Evolutionary conservation across 192 early-diverging fungal genomes (phyloP).

Genomic region (Coemansia sp.): DNA sequence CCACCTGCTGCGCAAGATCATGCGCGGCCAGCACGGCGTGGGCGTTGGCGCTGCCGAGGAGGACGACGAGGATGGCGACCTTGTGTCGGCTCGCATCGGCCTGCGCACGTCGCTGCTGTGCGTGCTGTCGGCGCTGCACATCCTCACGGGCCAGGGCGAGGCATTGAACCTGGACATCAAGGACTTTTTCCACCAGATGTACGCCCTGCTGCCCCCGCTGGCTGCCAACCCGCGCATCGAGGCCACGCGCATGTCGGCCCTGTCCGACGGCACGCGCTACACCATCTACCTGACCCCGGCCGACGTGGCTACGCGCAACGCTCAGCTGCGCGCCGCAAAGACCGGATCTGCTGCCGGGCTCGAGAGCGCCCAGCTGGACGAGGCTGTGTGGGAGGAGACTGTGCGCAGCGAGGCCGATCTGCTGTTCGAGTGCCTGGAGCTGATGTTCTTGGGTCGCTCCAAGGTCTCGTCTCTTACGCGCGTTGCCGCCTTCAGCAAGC

Average conservation of each 20-base stretch:
- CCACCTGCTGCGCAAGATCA: slow-evolving; percentile 78
- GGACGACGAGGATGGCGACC: slow-evolving; percentile 16
- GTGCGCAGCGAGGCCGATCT: slow-evolving; percentile 76
- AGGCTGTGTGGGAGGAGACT: slow-evolving; percentile 51
- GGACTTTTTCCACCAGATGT: slow-evolving; percentile 88
- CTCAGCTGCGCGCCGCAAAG: slow-evolving; percentile 11
- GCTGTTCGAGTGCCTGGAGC: slow-evolving; percentile 78
- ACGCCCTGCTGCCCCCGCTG: slow-evolving; percentile 72
- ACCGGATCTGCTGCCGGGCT: neutral
- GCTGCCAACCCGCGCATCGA: slow-evolving; percentile 67
- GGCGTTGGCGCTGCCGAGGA: slow-evolving; percentile 49
- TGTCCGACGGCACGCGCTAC: slow-evolving; percentile 50
- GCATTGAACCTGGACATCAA: slow-evolving; percentile 89
- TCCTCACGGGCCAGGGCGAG: slow-evolving; percentile 90
- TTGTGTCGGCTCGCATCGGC: slow-evolving; percentile 45
- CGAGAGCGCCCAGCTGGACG: slow-evolving; percentile 30
- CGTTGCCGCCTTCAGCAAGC: slow-evolving; percentile 87
- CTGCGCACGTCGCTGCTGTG: slow-evolving; percentile 80
- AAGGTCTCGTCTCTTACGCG: slow-evolving; percentile 76
- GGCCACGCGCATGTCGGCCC: slow-evolving; percentile 49
- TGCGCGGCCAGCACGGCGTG: slow-evolving; percentile 62
- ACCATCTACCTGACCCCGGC: slow-evolving; percentile 44
- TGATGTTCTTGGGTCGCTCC: slow-evolving; percentile 79
- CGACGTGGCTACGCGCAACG: slow-evolving; percentile 36
- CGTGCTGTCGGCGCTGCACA: slow-evolving; percentile 83